Base-by-base conservation (phyloP, 2,329 filamentous ascomycete genomes). In the Alternaria ventricosa region DNA sequence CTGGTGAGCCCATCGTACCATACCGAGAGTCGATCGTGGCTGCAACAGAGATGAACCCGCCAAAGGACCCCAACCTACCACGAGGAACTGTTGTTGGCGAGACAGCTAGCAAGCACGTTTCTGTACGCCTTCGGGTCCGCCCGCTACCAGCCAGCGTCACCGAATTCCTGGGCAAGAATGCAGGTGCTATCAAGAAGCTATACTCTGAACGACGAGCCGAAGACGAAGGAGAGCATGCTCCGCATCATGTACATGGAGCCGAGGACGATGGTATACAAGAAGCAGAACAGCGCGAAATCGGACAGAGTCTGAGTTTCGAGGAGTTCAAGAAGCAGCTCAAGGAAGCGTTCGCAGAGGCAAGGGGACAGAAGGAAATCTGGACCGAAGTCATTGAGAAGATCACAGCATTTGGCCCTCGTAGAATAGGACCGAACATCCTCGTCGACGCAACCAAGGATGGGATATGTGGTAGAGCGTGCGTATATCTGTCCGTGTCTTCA, bases 1-100 rank as follows among this genome's bases (percentile, higher is more conserved):
- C 93, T 27, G 94, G 96, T 60, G 92, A 93, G 46, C 92, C 96
- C 1, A 98, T 99, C 65, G 96, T 99, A 13, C 96, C 96, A 0
- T 99, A 97, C 80, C 87, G 94, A 60, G 96, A 99, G 82, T 96
- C 93, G 0, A 97, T 97, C 62, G 90, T 97, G 44, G 87, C 88
- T 25, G 92, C 90, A 1, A 88, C 94, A 41, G 96, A 99, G 80
- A 99, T 99, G 96, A 90, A 94, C 23, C 89, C 94, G 2, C 92
- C 93, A 0, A 92, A 87, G 63, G 93, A 96, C 79, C 91, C 94
- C 68, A 92, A 96, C 12, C 85, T 97, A 18, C 94, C 94, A 1
- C 87, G 96, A 75, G 96, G 96, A 50, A 91, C 88, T 0, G 90
- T 96, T 0, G 83, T 94, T 23, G 88, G 88, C 5, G 85, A 89